Conservation (phyloP, 345 rosid species). For the Boechera retrofracta region DNA sequence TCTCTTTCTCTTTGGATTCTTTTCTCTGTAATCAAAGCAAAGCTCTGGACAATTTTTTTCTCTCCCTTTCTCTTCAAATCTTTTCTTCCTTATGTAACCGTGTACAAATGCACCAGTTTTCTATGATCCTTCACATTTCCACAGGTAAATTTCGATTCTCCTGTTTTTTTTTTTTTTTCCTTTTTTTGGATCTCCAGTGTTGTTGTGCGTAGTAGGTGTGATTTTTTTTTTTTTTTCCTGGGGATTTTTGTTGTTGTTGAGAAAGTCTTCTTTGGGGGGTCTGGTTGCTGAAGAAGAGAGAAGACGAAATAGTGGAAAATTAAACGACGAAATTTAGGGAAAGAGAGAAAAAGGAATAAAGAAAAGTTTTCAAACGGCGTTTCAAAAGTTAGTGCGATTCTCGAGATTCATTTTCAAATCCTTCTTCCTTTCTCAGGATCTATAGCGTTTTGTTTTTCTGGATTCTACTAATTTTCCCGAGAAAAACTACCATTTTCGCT, state of each 20-base stretch:
- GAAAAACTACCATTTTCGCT: conserved; percentile 16
- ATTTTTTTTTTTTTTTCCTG: background rate
- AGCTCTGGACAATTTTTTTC: conserved; percentile 14
- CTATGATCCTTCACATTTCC: background rate
- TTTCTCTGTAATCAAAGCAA: conserved; percentile 50
- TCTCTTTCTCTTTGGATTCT: conserved; percentile 29
- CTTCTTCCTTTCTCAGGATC: background rate
- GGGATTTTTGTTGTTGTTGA: background rate
- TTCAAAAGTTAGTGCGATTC: conserved; percentile 13
- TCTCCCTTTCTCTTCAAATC: conserved; percentile 17
- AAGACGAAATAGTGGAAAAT: conserved; percentile 25
- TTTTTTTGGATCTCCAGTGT: background rate
- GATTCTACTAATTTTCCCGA: conserved; percentile 28
- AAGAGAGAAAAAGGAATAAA: background rate
- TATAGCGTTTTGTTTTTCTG: background rate
- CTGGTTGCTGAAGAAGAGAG: conserved; percentile 19
- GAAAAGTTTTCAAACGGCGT: conserved; percentile 15
- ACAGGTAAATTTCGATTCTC: conserved; percentile 28
- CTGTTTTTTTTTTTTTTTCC: background rate
- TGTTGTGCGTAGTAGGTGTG: conserved; percentile 22
- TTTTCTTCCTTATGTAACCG: conserved; percentile 7
- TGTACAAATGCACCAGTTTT: conserved; percentile 6
- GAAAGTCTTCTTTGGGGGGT: conserved; percentile 19
- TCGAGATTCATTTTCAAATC: conserved; percentile 19
- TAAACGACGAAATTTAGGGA: conserved; percentile 16